Evolutionary conservation across 495 filamentous ascomycete species (phyloP).

Genomic region (Astrothelium macrocarpum): DNA sequence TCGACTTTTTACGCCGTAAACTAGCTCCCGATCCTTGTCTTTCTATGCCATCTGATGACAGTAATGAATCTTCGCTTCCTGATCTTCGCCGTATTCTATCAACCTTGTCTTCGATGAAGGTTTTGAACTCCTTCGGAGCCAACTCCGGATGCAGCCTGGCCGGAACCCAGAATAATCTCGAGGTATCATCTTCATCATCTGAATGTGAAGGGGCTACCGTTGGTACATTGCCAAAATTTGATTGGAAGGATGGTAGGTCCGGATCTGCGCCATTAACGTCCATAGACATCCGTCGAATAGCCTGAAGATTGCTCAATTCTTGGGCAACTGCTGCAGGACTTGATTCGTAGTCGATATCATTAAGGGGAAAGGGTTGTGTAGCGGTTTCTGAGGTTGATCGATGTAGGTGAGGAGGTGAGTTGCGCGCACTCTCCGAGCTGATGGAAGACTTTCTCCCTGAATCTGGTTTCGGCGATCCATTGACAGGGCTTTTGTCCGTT

Average conservation of each 20-base stretch:
- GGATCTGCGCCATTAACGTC: slow-evolving; percentile 90
- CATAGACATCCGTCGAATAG: slow-evolving; percentile 96
- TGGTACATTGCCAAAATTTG: slow-evolving; percentile 47
- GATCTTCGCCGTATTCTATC: slow-evolving; percentile 80
- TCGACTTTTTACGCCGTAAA: slow-evolving; percentile 82
- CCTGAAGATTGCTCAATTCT: slow-evolving; percentile 90
- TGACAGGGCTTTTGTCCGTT: slow-evolving; percentile 14
- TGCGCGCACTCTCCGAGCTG: slow-evolving; percentile 42
- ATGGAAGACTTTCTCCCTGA: slow-evolving; percentile 34
- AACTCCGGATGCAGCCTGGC: slow-evolving; percentile 90
- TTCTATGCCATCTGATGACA: slow-evolving; percentile 57
- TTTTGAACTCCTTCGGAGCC: slow-evolving; percentile 92
- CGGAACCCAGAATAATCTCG: slow-evolving; percentile 89
- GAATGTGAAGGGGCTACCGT: slow-evolving; percentile 61
- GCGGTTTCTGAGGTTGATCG: slow-evolving; percentile 54
- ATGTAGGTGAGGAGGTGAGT: slow-evolving; percentile 50
- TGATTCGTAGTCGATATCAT: slow-evolving; percentile 85
- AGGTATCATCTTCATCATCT: slow-evolving; percentile 76
- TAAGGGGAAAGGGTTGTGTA: slow-evolving; percentile 69
- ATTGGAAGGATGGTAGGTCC: slow-evolving; percentile 77
- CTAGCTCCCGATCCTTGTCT: slow-evolving; percentile 51
- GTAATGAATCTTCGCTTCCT: slow-evolving; percentile 48
- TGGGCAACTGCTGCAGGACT: slow-evolving; percentile 87
- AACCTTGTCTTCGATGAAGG: slow-evolving; percentile 86
- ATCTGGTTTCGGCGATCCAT: slow-evolving; percentile 16